Conservation (phyloP, 2,329 filamentous ascomycete species). For the Penicillium brasilianum region DNA sequence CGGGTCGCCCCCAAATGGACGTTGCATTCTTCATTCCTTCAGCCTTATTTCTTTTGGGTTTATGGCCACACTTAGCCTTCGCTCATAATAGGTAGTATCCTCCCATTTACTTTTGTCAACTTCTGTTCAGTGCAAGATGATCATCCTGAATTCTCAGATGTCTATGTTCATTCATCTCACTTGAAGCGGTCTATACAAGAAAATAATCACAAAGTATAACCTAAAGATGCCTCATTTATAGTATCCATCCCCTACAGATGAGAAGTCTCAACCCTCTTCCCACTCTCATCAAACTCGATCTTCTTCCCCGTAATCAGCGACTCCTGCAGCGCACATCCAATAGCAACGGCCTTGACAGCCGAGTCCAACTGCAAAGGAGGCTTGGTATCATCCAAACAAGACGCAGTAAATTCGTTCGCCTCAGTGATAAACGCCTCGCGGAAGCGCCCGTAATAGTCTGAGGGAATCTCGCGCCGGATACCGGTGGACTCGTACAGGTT, state of each 20-base stretch:
- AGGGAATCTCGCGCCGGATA: conserved; percentile 62
- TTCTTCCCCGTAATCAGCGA: conserved; percentile 42
- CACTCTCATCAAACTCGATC: conserved; percentile 51
- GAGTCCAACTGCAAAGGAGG: conserved; percentile 61
- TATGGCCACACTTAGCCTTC: neutral
- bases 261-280: conserved; percentile 47
- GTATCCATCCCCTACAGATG: neutral
- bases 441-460: conserved; percentile 67
- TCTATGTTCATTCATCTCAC: neutral
- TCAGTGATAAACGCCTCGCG: conserved; percentile 66
- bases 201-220: neutral
- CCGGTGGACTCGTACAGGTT: conserved; percentile 59
- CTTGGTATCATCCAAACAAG: conserved; percentile 59
- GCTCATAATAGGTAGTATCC: neutral
- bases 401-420: conserved; percentile 65
- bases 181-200: neutral
- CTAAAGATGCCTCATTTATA: neutral
- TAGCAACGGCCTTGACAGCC: conserved; percentile 60
- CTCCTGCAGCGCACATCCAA: conserved; percentile 64
- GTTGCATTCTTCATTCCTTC: too few species aligned
- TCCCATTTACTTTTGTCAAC: neutral
- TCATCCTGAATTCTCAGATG: neutral
- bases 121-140: neutral
- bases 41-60: too few species aligned
- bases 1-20: too few species aligned